Conservation (phyloP, 1,139 yeast genomes). For the Suhomyces maxii region DNA sequence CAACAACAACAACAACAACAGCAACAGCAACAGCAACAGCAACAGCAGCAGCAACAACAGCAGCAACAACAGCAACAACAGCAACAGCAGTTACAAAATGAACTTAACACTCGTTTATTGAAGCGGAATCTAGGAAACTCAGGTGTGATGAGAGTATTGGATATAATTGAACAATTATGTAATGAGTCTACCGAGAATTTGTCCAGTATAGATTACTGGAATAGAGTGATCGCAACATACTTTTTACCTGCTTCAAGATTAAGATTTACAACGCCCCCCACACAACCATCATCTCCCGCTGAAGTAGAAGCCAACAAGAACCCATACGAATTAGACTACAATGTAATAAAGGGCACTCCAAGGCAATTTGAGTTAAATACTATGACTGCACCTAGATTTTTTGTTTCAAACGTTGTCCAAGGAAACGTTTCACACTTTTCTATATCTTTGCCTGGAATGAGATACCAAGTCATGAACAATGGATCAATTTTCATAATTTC, state of each 20-base stretch:
- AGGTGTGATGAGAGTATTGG: slow-evolving; percentile 42
- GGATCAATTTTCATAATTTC: slow-evolving; percentile 67
- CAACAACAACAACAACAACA: slow-evolving; percentile 6
- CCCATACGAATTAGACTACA: slow-evolving; percentile 10
- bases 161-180: slow-evolving; percentile 38
- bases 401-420: slow-evolving; percentile 52
- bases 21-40: slow-evolving; percentile 17
- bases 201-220: slow-evolving; percentile 39
- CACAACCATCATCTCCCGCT: slow-evolving; percentile 1
- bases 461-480: slow-evolving; percentile 65
- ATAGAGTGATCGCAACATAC: slow-evolving; percentile 34
- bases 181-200: slow-evolving; percentile 34
- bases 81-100: slow-evolving; percentile 31
- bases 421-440: slow-evolving; percentile 56
- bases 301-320: slow-evolving; percentile 7
- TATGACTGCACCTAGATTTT: slow-evolving; percentile 66
- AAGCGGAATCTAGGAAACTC: slow-evolving; percentile 48
- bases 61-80: slow-evolving; percentile 7
- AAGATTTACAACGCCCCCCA: slow-evolving; percentile 25
- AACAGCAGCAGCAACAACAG: slow-evolving; percentile 8
- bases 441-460: slow-evolving; percentile 60
- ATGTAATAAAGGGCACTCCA: slow-evolving; percentile 16
- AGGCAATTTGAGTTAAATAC: slow-evolving; percentile 65
- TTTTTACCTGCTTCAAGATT: slow-evolving; percentile 33
- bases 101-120: slow-evolving; percentile 36